Percentiles rank a stretch among this genome's conserved stretches.
phyloP scores from a whole-genome alignment of 176 grass and related monocot genomes.

The Olyra latifolia region DNA sequence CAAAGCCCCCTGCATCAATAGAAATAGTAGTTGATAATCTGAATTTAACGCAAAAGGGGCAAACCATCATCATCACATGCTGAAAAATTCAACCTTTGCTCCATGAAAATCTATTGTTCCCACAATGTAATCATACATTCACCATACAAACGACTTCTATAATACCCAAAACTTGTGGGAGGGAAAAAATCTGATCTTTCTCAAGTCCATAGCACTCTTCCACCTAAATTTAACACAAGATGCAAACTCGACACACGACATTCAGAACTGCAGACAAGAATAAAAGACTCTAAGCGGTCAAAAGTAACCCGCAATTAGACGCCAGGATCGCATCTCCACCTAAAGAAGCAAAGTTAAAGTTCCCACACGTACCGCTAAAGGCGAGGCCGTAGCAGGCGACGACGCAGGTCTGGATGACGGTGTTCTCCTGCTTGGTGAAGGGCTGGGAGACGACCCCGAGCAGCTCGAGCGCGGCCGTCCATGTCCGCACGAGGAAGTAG shows the following conservation, averaged over 20 bases:
- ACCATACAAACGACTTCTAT: background rate
- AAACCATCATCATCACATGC: background rate
- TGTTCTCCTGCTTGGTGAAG: conserved; percentile 90
- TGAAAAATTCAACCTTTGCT: background rate
- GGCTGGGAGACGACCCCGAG: conserved; percentile 52
- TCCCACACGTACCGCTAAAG: conserved; percentile 59
- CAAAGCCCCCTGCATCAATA: conserved; percentile 74
- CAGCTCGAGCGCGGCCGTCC: conserved; percentile 46
- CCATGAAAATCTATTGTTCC: background rate
- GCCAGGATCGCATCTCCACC: conserved; percentile 16
- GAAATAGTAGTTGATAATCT: background rate
- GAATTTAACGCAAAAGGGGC: background rate
- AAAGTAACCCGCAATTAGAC: background rate
- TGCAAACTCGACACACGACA: background rate
- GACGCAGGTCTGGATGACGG: conserved; percentile 85
- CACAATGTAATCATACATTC: background rate
- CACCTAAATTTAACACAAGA: background rate
- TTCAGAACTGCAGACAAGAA: background rate
- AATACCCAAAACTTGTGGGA: background rate
- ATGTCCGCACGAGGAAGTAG: conserved; percentile 65
- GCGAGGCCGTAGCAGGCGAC: conserved; percentile 85
- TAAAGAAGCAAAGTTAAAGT: conserved; percentile 1
- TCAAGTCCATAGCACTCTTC: background rate
- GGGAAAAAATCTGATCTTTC: background rate
- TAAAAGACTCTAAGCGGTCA: background rate